Base-by-base conservation (phyloP, 202 grass and related monocot genomes). In the Hordeum pubiflorum region DNA sequence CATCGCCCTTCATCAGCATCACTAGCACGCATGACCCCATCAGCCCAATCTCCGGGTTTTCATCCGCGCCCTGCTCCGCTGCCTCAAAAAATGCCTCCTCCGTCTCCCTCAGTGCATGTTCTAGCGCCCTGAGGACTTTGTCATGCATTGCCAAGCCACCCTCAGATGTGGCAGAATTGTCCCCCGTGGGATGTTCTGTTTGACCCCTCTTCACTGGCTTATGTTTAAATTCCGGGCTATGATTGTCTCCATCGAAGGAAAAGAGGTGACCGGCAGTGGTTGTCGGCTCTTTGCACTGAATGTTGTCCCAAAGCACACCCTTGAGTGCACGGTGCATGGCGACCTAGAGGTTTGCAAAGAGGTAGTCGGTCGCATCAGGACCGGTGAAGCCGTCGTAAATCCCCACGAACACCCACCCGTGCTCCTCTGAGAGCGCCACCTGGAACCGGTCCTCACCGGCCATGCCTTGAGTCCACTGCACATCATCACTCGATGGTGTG, bases 341-440 rank as follows among this genome's bases (percentile, higher is more conserved):
- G 9, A 69, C 70, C 64, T 99, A 93, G 64, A 96, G 96, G 60
- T 99, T 89, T 36, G 89, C 44, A 80, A 93, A 90, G 74, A 99
- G 90, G 82, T 91, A 96, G 18, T 99, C 96, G n/a, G 95, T 93
- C 1, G 92, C 95, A 81, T 98, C 95, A 0, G 95, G 95, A 4
- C 92, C 95, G 3, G 83, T 90, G 85, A 98, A 98, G 8, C 95
- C 95, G 15, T 98, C 95, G 6, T 98, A 98, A 23, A 98, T 95
- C 33, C 92, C 92, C 68, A 98, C 86, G 62, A 98, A 98, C 46
- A 95, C 84, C 95, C 95, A 95, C 1, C 85, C 86, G 77, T 86
- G 80, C 72, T 98, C 90, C 81, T 91, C 92, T 4, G 95, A 98
- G 6, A 99, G 81, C 5, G 88, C 89, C 9, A 99, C 90, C 26